phyloP scores from a whole-genome alignment of 345 rosid genomes.

The Pugionium cornutum region DNA sequence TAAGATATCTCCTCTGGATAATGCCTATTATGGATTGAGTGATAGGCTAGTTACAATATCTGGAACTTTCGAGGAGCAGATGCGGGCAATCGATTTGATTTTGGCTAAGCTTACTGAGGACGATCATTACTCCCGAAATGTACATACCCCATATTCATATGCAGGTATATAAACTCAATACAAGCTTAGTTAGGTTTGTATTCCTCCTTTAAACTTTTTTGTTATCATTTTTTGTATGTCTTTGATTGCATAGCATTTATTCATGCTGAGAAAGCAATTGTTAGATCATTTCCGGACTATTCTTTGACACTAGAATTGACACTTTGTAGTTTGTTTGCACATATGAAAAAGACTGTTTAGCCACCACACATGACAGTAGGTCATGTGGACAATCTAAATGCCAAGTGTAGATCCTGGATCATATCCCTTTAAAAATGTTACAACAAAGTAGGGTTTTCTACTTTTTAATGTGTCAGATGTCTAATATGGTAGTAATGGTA shows the following conservation, averaged over 20 bases:
- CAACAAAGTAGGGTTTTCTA: slow-evolving; percentile 5
- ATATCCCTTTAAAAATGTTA: neutral
- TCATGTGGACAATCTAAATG: slow-evolving; percentile 5
- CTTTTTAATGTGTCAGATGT: slow-evolving; percentile 11
- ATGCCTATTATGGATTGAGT: slow-evolving; percentile 76
- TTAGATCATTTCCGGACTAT: slow-evolving; percentile 8
- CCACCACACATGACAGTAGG: slow-evolving; percentile 7
- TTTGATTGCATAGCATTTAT: slow-evolving; percentile 26
- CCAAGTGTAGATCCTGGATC: too few species aligned
- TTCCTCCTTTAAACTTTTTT: slow-evolving; percentile 18
- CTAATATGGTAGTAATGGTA: slow-evolving; percentile 22
- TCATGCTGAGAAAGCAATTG: slow-evolving; percentile 4
- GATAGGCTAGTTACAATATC: slow-evolving; percentile 92
- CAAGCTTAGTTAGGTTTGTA: slow-evolving; percentile 16
- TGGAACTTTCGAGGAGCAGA: slow-evolving; percentile 88
- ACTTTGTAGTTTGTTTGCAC: too few species aligned
- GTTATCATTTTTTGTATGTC: slow-evolving; percentile 13
- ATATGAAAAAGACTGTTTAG: slow-evolving; percentile 9
- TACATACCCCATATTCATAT: slow-evolving; percentile 84
- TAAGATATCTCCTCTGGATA: slow-evolving; percentile 91
- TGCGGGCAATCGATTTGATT: slow-evolving; percentile 86
- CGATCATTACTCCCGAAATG: slow-evolving; percentile 75
- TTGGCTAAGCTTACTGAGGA: slow-evolving; percentile 86
- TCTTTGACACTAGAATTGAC: neutral
- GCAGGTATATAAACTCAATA: slow-evolving; percentile 59